These are phyloP conservation scores for Xylariaceae sp. DNA, from an alignment of 2,329 filamentous ascomycete genomes.

Conservation along the genomic window DNA sequence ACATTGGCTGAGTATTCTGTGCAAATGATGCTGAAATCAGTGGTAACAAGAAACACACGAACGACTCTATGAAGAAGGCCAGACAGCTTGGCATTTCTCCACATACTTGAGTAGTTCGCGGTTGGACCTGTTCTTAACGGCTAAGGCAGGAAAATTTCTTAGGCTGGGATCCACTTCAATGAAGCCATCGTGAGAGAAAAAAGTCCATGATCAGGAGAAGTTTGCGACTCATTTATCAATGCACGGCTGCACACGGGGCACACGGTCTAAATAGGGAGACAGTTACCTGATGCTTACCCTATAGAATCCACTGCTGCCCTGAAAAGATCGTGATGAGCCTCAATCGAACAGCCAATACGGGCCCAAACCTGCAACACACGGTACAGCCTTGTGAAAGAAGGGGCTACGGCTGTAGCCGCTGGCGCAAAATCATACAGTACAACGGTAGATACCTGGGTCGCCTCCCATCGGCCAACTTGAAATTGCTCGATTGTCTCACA, in stretches of 20 bases:
- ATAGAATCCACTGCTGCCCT: conserved; percentile 26
- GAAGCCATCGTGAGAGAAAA: conserved; percentile 25
- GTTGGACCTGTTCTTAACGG: not conserved
- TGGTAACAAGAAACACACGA: too few species aligned
- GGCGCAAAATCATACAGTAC: too few species aligned
- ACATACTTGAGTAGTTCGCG: not conserved
- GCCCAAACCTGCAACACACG: too few species aligned
- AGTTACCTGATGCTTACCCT: conserved; percentile 29
- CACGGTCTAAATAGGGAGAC: conserved; percentile 2
- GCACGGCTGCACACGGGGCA: too few species aligned
- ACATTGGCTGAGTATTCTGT: too few species aligned
- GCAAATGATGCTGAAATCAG: too few species aligned
- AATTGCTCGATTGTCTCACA: too few species aligned
- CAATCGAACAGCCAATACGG: not conserved
- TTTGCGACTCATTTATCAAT: not conserved
- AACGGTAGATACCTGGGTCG: too few species aligned
- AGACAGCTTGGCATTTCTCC: not conserved
- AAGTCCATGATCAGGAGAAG: not conserved
- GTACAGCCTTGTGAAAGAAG: too few species aligned
- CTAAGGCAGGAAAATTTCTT: conserved; percentile 4
- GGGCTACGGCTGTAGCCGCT: too few species aligned
- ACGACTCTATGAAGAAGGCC: too few species aligned
- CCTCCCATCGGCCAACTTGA: too few species aligned
- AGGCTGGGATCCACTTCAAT: conserved; percentile 14
- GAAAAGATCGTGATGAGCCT: conserved; percentile 3